Conservation (phyloP, 2,329 filamentous ascomycete genomes). For the Aureobasidium namibiae region DNA sequence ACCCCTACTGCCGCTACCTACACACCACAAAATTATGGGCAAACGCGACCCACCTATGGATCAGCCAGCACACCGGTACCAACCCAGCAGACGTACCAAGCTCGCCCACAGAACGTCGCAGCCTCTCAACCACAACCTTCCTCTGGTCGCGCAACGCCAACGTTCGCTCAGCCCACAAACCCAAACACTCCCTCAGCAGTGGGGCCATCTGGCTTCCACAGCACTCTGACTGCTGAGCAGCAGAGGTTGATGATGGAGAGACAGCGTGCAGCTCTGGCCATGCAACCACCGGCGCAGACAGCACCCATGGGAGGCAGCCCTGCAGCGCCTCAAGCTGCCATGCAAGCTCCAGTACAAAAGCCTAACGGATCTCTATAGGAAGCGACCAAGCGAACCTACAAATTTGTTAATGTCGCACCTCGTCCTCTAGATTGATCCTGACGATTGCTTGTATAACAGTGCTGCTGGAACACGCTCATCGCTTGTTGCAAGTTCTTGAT, state of each 20-base stretch:
- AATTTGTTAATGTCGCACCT: background rate
- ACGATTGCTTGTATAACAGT: background rate
- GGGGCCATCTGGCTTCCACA: conserved; percentile 22
- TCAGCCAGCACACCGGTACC: background rate
- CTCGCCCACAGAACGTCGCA: background rate
- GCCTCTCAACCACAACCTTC: conserved; percentile 18
- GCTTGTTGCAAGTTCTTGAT: background rate
- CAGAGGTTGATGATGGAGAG: conserved; percentile 30
- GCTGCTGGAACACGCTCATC: background rate
- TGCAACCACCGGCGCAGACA: conserved; percentile 21
- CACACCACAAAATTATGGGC: conserved; percentile 6
- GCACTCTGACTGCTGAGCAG: conserved; percentile 26
- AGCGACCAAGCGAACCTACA: background rate
- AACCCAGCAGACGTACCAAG: background rate
- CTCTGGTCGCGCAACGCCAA: conserved; percentile 23
- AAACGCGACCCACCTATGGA: conserved; percentile 6
- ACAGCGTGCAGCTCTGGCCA: conserved; percentile 28
- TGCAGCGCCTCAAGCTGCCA: conserved; percentile 3
- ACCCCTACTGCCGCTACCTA: background rate
- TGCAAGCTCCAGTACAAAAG: background rate
- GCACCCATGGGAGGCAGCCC: background rate
- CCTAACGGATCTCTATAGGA: conserved; percentile 2
- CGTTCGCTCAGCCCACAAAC: conserved; percentile 23
- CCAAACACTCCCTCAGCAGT: conserved; percentile 13
- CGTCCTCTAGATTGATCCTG: background rate